Conservation (phyloP, 768 basidiomycete species). For the Boletus subcaerulescens region DNA sequence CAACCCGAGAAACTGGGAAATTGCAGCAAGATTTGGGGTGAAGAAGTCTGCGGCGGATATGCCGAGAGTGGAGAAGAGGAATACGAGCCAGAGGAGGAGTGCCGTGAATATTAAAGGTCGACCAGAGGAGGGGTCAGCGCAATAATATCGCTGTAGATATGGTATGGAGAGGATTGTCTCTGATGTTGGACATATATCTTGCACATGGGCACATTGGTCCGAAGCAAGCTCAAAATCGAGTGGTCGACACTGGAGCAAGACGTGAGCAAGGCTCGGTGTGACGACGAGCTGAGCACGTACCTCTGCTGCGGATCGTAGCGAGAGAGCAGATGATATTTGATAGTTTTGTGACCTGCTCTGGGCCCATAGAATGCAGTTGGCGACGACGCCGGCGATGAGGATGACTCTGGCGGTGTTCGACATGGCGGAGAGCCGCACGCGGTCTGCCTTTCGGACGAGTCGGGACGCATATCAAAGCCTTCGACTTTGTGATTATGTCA, state of each 20-base stretch:
- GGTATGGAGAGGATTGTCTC: slow-evolving; percentile 67
- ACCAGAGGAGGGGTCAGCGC: slow-evolving; percentile 44
- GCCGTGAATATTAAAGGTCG: slow-evolving; percentile 61
- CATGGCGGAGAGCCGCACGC: slow-evolving; percentile 35
- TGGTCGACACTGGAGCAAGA: slow-evolving; percentile 57
- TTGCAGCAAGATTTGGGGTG: slow-evolving; percentile 91
- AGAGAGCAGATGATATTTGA: not conserved
- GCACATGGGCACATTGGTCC: slow-evolving; percentile 66
- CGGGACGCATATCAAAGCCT: no score
- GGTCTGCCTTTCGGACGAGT: no score
- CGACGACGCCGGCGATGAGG: slow-evolving; percentile 49
- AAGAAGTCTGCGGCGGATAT: slow-evolving; percentile 97
- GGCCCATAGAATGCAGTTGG: slow-evolving; percentile 68
- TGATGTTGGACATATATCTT: slow-evolving; percentile 51
- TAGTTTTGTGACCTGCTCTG: slow-evolving; percentile 39
- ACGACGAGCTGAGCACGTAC: not conserved
- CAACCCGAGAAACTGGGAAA: slow-evolving; percentile 79
- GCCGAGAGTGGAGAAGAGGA: slow-evolving; percentile 94
- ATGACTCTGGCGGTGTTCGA: slow-evolving; percentile 46
- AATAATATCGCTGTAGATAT: slow-evolving; percentile 72
- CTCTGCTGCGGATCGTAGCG: not conserved
- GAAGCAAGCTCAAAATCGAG: slow-evolving; percentile 43
- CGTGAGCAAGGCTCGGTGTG: not conserved
- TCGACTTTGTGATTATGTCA: slow-evolving; percentile 12
- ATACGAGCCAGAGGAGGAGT: slow-evolving; percentile 76